These are phyloP conservation scores for Ustilago nuda DNA, from an alignment of 1,284 basidiomycete species.

Conservation along the genomic window DNA sequence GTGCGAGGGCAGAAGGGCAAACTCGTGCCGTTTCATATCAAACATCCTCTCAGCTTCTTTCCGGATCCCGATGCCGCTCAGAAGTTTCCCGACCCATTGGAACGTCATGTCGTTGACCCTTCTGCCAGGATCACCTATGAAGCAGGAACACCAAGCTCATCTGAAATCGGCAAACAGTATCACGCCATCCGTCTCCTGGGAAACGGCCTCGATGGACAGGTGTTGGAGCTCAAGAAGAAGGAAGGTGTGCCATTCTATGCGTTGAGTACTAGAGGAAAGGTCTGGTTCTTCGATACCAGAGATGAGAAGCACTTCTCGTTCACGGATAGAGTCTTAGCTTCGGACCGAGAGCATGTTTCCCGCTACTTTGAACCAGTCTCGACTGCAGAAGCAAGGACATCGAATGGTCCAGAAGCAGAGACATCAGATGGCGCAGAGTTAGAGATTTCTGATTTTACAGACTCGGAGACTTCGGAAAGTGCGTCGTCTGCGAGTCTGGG, in stretches of 20 bases:
- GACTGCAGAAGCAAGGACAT: not conserved
- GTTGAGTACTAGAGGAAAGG: not conserved
- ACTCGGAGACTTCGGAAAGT: no score
- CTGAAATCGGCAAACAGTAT: conserved; percentile 12
- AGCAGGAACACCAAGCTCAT: not conserved
- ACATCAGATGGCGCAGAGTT: no score
- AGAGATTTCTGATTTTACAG: no score
- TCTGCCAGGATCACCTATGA: not conserved
- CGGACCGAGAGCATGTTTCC: conserved; percentile 6
- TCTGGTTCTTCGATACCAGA: conserved; percentile 23
- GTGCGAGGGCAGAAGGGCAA: conserved; percentile 24
- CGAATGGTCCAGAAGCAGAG: not conserved
- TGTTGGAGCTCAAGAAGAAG: not conserved
- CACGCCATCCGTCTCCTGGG: conserved; percentile 12
- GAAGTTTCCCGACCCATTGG: not conserved
- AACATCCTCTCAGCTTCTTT: not conserved
- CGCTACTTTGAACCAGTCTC: not conserved
- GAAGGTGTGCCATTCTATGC: conserved; percentile 11
- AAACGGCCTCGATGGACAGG: conserved; percentile 4
- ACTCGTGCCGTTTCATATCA: conserved; percentile 9
- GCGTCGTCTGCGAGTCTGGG: no score
- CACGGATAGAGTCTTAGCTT: conserved; percentile 11
- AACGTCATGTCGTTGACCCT: not conserved
- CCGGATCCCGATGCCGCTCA: not conserved
- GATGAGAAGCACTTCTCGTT: conserved; percentile 9